Evolutionary conservation across 306 rosid species (phyloP).

Genomic region (Ceratonia siliqua): DNA sequence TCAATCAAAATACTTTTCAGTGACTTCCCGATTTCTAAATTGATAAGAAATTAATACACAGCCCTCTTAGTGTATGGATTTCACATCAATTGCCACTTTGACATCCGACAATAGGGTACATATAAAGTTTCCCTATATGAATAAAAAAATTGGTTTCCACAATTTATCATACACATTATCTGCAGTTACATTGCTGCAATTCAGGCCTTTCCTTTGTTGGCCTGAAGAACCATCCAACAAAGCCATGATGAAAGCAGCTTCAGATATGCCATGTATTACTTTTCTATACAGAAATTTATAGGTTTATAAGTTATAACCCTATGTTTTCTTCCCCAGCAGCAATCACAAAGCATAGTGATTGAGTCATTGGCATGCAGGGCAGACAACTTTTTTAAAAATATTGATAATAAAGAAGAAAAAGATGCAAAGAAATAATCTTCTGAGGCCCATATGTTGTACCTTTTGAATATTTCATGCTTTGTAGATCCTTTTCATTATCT

Average conservation of each 20-base stretch:
- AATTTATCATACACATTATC: conserved; percentile 18
- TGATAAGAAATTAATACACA: background rate
- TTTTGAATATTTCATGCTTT: conserved; percentile 46
- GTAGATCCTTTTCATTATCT: conserved; percentile 46
- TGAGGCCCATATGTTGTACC: conserved; percentile 40
- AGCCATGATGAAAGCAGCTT: conserved; percentile 37
- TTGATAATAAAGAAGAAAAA: background rate
- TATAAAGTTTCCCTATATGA: conserved; percentile 14
- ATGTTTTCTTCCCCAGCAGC: conserved; percentile 1
- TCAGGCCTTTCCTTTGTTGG: conserved; percentile 20
- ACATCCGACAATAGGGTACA: conserved; percentile 39
- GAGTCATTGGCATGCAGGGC: conserved; percentile 7
- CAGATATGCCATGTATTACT: background rate
- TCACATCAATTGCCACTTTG: conserved; percentile 44
- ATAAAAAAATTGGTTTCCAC: conserved; percentile 16
- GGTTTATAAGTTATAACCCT: background rate
- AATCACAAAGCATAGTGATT: conserved; percentile 21
- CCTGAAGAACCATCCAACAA: conserved; percentile 27
- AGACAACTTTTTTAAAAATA: conserved; percentile 12
- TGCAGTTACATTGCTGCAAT: conserved; percentile 20
- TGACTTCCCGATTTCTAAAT: background rate
- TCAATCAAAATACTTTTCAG: background rate
- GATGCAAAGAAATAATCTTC: conserved; percentile 8
- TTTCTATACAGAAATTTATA: conserved; percentile 14
- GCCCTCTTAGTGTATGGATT: conserved; percentile 25